Evolutionary conservation across 2,329 filamentous ascomycete genomes (phyloP).

Genomic region (Aspergillus sp.): DNA sequence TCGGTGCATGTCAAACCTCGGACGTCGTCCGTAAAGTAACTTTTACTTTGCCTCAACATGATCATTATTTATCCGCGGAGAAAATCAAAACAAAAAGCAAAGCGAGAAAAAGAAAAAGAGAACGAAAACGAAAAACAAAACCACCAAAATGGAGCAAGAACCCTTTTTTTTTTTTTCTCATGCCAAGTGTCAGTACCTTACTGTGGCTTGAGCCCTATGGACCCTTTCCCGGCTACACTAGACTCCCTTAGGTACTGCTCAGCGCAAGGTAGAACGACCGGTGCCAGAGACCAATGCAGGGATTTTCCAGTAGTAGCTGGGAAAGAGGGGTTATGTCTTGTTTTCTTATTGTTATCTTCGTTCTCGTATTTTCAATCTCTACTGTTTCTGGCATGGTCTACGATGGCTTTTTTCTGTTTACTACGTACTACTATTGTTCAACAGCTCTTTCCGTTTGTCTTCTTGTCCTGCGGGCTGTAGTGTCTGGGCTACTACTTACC

Average conservation of each 20-base stretch:
- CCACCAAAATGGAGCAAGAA: neutral
- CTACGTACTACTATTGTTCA: neutral
- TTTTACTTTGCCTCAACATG: neutral
- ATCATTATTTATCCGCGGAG: neutral
- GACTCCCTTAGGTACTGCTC: neutral
- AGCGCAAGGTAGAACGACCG: neutral
- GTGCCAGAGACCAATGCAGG: constrained; percentile 5
- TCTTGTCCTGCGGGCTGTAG: neutral
- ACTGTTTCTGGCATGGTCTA: neutral
- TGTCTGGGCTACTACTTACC: no score
- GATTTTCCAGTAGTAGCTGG: neutral
- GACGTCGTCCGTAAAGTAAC: neutral
- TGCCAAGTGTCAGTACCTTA: constrained; percentile 2
- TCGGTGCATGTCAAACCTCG: neutral
- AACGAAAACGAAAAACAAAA: neutral
- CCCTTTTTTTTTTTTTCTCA: neutral
- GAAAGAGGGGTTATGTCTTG: neutral
- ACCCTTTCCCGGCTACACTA: neutral
- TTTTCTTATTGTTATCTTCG: neutral
- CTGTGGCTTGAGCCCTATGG: constrained; percentile 5
- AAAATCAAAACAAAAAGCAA: no score
- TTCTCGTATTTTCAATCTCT: neutral
- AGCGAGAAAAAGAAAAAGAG: neutral
- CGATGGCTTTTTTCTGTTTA: neutral
- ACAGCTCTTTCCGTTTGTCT: neutral